phyloP scores from a whole-genome alignment of 495 filamentous ascomycete genomes.

The Penicillium canariense region DNA sequence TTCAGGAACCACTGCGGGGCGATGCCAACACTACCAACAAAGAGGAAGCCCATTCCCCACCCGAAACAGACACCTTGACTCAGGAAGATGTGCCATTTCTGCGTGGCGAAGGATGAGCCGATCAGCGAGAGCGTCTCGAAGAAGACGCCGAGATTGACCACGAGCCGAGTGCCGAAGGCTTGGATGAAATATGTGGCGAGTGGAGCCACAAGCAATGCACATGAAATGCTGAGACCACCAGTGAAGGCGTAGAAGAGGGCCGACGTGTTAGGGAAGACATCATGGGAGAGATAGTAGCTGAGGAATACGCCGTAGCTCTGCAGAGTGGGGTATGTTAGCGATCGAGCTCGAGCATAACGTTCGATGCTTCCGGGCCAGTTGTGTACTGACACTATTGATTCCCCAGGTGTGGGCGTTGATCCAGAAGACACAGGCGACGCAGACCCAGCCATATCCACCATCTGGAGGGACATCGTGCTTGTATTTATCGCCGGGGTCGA shows the following conservation, averaged over 20 bases:
- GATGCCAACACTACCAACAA: conserved; percentile 67
- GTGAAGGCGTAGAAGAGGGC: conserved; percentile 68
- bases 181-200: conserved; percentile 60
- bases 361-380: not conserved
- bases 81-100: conserved; percentile 72
- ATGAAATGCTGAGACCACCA: conserved; percentile 67
- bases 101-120: conserved; percentile 62
- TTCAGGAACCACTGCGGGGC: conserved; percentile 78
- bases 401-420: conserved; percentile 60
- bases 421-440: conserved; percentile 48
- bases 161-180: conserved; percentile 50
- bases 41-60: conserved; percentile 72
- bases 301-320: conserved; percentile 68
- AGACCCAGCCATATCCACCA: conserved; percentile 57
- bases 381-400: conserved; percentile 46
- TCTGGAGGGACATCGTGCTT: conserved; percentile 45
- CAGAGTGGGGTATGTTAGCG: not conserved
- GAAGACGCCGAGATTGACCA: conserved; percentile 58
- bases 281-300: conserved; percentile 61
- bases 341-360: not conserved
- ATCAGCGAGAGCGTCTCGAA: conserved; percentile 62
- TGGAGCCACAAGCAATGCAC: conserved; percentile 62
- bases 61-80: conserved; percentile 77
- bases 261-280: conserved; percentile 57
- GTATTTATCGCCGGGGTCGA: conserved; percentile 30